phyloP scores from a whole-genome alignment of 257 asterid genomes.

The Craterostigma plantagineum region DNA sequence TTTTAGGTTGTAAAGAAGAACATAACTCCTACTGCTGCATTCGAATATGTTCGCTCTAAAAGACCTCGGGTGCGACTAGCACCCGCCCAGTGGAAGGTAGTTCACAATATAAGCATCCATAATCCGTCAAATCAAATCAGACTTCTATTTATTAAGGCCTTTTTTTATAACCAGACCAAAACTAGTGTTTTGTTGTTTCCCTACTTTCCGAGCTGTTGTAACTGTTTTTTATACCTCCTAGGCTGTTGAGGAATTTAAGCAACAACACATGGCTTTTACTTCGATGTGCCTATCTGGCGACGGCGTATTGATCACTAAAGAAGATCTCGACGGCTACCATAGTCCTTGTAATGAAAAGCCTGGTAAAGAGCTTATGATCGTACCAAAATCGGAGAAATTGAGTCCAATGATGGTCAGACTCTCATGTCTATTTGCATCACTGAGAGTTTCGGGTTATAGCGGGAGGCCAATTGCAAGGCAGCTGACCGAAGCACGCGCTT shows the following conservation, averaged over 20 bases:
- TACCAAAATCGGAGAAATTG: constrained; percentile 23
- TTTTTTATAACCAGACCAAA: too few species aligned
- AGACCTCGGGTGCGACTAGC: too few species aligned
- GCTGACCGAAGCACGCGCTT: constrained; percentile 54
- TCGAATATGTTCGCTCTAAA: too few species aligned
- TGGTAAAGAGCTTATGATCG: constrained; percentile 7
- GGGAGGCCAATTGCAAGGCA: constrained; percentile 36
- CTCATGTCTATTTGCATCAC: constrained; percentile 69
- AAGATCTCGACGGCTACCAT: constrained; percentile 79
- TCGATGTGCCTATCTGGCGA: constrained; percentile 39
- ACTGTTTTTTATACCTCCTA: constrained; percentile 8
- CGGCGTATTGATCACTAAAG: constrained; percentile 68
- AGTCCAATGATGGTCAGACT: constrained; percentile 57
- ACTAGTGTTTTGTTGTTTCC: too few species aligned
- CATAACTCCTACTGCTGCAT: too few species aligned
- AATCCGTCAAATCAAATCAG: too few species aligned
- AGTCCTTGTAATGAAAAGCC: too few species aligned
- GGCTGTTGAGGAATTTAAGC: constrained; percentile 82
- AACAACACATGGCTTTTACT: constrained; percentile 25
- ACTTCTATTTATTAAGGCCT: too few species aligned
- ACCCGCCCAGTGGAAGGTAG: too few species aligned
- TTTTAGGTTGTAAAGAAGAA: too few species aligned
- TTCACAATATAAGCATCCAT: too few species aligned
- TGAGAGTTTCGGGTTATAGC: constrained; percentile 45
- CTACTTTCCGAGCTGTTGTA: too few species aligned